Evolutionary conservation across 169 alveolate species (phyloP), one percentile per base, ranked within the genome.

Genomic region (Plasmodium blacklocki): DNA sequence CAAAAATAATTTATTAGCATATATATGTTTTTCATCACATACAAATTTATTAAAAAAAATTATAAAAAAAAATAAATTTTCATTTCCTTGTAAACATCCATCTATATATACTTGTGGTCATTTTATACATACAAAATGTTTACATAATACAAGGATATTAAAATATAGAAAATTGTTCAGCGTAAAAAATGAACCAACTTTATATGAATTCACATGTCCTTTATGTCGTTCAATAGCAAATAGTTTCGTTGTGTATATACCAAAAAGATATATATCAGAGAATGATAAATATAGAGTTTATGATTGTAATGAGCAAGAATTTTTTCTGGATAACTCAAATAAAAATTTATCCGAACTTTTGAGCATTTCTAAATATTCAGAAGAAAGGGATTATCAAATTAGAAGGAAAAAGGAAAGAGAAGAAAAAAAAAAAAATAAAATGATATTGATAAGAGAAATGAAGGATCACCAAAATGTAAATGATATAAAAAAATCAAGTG

Each of bases 31-130:
- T 52, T 75, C 89, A 6, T 78, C 89, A 39, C 89, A 78, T 50
- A 50, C 89, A 11, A 78, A 66, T 23, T 52, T 78, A n/a, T 15
- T 78, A 54, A 78, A 78, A 49, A 78, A 78, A 66, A 78, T 78
- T 14, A 78, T 66, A 26, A 78, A 78, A 76, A 76, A 78, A 59
- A 78, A 78, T 59, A 78, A 78, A 78, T 14, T 78, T n/a, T n/a
- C 89, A 8, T 78, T 78, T 32, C 89, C 89, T 5, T 78, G 89
- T 52, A 78, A 78, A 50, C 58, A 78, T 12, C 80, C 89, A 12
- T 56, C 89, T 4, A 64, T 78, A 78, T 78, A 78, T 18, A 78
- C 89, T 2, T 78, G 89, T 78, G 89, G 89, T 4, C 89, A 78
- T 50, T 63, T 78, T 29, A 66, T 78, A 29, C 89, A 78, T 49